These are phyloP conservation scores for Gracilaria gracilis DNA, from an alignment of 23 red algal species.

Conservation along the genomic window DNA sequence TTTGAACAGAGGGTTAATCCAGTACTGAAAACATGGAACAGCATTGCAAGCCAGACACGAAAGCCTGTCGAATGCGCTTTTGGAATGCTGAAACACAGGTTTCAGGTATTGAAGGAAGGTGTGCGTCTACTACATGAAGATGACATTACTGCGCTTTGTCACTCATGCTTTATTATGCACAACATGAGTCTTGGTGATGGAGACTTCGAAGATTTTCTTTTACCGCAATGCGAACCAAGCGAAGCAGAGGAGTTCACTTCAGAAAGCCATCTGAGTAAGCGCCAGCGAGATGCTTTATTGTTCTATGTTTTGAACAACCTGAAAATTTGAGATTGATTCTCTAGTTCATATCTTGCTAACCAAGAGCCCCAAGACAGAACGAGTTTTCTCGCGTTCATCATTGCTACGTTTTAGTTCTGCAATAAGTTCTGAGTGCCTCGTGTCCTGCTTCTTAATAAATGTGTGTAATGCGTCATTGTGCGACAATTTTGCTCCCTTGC, in stretches of 20 bases:
- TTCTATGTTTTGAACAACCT: constrained; percentile 20
- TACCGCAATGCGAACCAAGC: background rate
- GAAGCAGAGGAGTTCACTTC: background rate
- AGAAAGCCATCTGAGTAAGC: too few species aligned
- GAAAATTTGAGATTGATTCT: too few species aligned
- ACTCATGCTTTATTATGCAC: constrained; percentile 6
- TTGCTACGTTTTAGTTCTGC: constrained; percentile 1
- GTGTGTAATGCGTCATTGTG: background rate
- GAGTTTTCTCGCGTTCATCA: background rate
- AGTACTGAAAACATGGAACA: constrained; percentile 4
- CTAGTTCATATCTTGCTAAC: background rate
- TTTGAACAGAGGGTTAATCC: background rate
- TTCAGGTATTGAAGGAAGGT: constrained; percentile 9
- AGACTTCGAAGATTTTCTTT: background rate
- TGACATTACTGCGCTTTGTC: constrained; percentile 12
- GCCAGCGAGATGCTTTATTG: constrained; percentile 27
- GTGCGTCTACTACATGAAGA: constrained; percentile 18
- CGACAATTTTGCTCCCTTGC: background rate
- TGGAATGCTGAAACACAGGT: constrained; percentile 49
- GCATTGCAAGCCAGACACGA: background rate
- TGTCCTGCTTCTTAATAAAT: constrained; percentile 2
- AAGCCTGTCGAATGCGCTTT: constrained; percentile 49
- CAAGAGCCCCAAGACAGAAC: background rate
- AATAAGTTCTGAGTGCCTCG: background rate
- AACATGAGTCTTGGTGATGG: constrained; percentile 33